Conservation (phyloP, 345 rosid genomes). For the Cardamine chenopodiifolia region DNA sequence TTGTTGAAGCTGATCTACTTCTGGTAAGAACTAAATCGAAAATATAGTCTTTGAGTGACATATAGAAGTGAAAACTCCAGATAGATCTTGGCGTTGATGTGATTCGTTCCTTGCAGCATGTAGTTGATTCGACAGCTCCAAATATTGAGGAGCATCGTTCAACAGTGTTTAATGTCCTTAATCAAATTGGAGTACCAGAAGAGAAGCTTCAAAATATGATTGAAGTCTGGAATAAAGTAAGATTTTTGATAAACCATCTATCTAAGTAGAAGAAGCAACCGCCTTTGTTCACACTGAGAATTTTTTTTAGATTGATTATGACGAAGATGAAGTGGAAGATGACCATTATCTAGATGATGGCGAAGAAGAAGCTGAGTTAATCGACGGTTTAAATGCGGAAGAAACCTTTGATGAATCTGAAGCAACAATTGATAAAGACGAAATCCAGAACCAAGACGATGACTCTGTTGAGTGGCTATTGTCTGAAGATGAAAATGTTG, state of each 20-base stretch:
- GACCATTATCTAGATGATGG: constrained; percentile 40
- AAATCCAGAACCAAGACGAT: constrained; percentile 35
- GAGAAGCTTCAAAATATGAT: constrained; percentile 83
- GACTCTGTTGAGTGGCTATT: constrained; percentile 52
- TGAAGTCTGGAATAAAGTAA: constrained; percentile 96
- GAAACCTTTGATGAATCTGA: constrained; percentile 37
- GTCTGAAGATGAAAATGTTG: constrained; percentile 50
- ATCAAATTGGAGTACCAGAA: constrained; percentile 86
- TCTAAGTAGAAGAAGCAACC: constrained; percentile 1
- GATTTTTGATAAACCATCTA: not conserved
- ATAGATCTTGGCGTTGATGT: constrained; percentile 11
- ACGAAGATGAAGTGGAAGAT: constrained; percentile 53
- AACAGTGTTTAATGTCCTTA: constrained; percentile 80
- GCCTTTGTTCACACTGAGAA: not conserved
- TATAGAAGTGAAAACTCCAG: not conserved
- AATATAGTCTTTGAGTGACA: not conserved
- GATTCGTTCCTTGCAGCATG: constrained; percentile 59
- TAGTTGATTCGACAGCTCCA: constrained; percentile 86
- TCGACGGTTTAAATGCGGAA: constrained; percentile 39
- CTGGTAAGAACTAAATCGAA: constrained; percentile 52
- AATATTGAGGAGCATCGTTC: constrained; percentile 89
- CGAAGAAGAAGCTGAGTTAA: constrained; percentile 27
- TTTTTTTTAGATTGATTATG: constrained; percentile 64
- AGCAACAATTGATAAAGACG: constrained; percentile 30
- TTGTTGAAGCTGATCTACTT: constrained; percentile 88